These are phyloP conservation scores for Blastocystis hominis DNA, from an alignment of 352 stramenopile genomes.

Conservation along the genomic window DNA sequence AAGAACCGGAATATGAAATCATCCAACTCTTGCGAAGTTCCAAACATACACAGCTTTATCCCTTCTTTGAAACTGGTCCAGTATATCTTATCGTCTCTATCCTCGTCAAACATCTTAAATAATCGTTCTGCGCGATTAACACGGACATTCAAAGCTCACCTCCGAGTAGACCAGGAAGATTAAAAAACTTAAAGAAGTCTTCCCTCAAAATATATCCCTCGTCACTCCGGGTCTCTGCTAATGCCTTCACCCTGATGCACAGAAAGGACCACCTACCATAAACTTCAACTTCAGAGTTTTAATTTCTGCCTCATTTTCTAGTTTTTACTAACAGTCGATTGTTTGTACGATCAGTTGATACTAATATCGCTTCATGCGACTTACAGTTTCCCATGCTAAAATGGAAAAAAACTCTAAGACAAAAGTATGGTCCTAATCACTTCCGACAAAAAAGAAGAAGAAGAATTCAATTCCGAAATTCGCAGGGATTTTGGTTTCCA, in stretches of 20 bases:
- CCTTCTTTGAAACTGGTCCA: constrained; percentile 53
- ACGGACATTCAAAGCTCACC: background rate
- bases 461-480: background rate
- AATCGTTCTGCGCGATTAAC: constrained; percentile 15
- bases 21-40: constrained; percentile 4
- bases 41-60: constrained; percentile 24
- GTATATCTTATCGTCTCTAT: constrained; percentile 46
- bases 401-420: background rate
- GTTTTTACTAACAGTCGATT: background rate
- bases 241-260: background rate
- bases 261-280: background rate
- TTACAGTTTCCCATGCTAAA: constrained; percentile 21
- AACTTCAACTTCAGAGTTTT: constrained; percentile 53
- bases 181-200: constrained; percentile 55
- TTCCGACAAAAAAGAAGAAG: background rate
- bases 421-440: background rate
- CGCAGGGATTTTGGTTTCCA: background rate
- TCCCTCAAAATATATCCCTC: constrained; percentile 45
- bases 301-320: constrained; percentile 38
- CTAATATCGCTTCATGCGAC: background rate
- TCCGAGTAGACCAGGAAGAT: constrained; percentile 42
- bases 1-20: constrained; percentile 58
- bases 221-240: constrained; percentile 37
- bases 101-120: constrained; percentile 56
- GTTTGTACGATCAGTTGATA: background rate